These are phyloP conservation scores for Neoboletus magnificus DNA, from an alignment of 768 basidiomycete genomes.

Conservation along the genomic window DNA sequence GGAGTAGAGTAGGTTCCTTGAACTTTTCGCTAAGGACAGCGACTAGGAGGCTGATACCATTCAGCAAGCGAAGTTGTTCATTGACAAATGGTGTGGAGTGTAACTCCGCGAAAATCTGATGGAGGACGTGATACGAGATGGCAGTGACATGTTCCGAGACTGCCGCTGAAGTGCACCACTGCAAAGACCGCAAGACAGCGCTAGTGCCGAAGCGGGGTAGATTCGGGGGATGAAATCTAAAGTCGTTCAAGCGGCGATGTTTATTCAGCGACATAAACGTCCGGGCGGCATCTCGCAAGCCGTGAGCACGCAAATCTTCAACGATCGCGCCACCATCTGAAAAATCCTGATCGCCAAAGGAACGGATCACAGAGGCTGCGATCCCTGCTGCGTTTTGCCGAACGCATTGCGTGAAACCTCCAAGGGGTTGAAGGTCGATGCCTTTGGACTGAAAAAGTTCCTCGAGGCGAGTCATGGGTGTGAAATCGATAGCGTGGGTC, in stretches of 20 bases:
- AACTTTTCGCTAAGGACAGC: conserved; percentile 57
- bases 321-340: conserved; percentile 49
- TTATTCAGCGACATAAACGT: conserved; percentile 51
- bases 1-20: conserved; percentile 56
- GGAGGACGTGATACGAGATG: conserved; percentile 74
- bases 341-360: conserved; percentile 67
- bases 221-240: conserved; percentile 60
- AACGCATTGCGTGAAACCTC: conserved; percentile 37
- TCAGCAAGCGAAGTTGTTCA: conserved; percentile 75
- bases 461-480: conserved; percentile 32
- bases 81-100: conserved; percentile 71
- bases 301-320: conserved; percentile 38
- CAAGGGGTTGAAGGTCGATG: conserved; percentile 28
- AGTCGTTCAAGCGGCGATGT: conserved; percentile 48
- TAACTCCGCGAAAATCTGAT: conserved; percentile 65
- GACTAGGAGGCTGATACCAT: conserved; percentile 72
- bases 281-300: conserved; percentile 35
- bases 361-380: conserved; percentile 54
- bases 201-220: conserved; percentile 53
- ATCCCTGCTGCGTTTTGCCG: conserved; percentile 53
- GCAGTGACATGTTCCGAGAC: conserved; percentile 46
- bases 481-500: conserved; percentile 14
- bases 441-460: conserved; percentile 34
- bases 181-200: conserved; percentile 51
- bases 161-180: conserved; percentile 52